Evolutionary conservation across 257 asterid species (phyloP).

Genomic region (Voacanga thouarsii): DNA sequence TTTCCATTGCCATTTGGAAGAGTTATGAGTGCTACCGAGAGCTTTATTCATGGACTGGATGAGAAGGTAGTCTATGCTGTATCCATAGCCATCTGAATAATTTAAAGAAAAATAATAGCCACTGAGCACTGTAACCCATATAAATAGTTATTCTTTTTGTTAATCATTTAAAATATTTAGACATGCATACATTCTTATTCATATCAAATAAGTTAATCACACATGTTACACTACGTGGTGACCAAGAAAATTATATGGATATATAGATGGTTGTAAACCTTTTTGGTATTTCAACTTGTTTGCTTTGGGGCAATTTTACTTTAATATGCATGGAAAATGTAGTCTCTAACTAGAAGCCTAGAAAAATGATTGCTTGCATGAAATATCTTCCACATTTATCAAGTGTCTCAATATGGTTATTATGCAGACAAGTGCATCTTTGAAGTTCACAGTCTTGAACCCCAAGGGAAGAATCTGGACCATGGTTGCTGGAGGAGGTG

Average conservation of each 20-base stretch:
- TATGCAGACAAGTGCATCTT: slow-evolving; percentile 92
- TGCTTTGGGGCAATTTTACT: not conserved
- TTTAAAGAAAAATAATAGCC: not conserved
- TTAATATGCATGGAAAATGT: not conserved
- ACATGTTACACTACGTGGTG: not conserved
- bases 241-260: not conserved
- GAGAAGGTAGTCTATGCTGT: slow-evolving; percentile 56
- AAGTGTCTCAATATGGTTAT: not conserved
- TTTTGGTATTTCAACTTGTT: not conserved
- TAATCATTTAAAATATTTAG: not conserved
- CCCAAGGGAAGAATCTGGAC: slow-evolving; percentile 97
- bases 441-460: slow-evolving; percentile 93
- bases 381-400: not conserved
- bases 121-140: not conserved
- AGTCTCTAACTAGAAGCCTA: not conserved
- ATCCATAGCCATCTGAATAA: not conserved
- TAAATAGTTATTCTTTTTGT: not conserved
- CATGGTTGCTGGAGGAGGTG: slow-evolving; percentile 99
- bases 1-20: slow-evolving; percentile 97
- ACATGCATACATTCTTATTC: not conserved
- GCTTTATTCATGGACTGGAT: slow-evolving; percentile 83
- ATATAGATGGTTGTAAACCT: not conserved
- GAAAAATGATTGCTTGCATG: not conserved
- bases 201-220: not conserved
- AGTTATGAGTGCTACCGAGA: slow-evolving; percentile 82